Percentiles rank a stretch among this genome's conserved stretches.
Evolutionary conservation across 2,329 filamentous ascomycete genomes (phyloP).

Genomic region (Hirsutella minnesotensis): DNA sequence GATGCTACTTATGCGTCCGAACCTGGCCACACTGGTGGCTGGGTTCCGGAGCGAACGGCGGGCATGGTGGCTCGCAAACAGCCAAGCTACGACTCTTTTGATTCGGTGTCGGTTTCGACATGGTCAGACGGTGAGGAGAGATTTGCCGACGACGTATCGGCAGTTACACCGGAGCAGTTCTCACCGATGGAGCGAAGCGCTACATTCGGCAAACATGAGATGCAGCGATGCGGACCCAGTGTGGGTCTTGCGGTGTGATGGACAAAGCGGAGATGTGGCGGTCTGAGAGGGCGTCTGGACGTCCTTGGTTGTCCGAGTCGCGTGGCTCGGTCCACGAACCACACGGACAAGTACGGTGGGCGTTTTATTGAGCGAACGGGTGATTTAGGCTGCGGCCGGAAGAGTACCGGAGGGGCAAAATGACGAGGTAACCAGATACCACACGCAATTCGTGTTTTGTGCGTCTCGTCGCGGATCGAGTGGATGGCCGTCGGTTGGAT

Average conservation of each 20-base stretch:
- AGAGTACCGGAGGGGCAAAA: too few relatives aligned
- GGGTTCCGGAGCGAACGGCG: not conserved
- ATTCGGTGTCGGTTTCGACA: conserved; percentile 37
- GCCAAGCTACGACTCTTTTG: conserved; percentile 32
- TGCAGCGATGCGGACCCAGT: not conserved
- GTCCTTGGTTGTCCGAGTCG: too few relatives aligned
- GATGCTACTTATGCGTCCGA: conserved; percentile 31
- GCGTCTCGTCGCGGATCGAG: too few relatives aligned
- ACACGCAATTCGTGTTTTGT: too few relatives aligned
- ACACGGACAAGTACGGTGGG: too few relatives aligned
- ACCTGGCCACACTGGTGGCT: conserved; percentile 41
- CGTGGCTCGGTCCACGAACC: too few relatives aligned
- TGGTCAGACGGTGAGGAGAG: conserved; percentile 37
- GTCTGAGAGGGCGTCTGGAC: too few relatives aligned
- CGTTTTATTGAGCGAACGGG: too few relatives aligned
- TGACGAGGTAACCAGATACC: too few relatives aligned
- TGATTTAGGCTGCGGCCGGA: too few relatives aligned
- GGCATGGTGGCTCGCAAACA: conserved; percentile 26
- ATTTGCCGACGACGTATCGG: conserved; percentile 34
- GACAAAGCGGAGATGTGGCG: too few relatives aligned
- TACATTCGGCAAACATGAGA: conserved; percentile 17
- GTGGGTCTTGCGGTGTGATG: not conserved
- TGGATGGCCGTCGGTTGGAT: too few relatives aligned
- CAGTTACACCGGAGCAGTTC: conserved; percentile 26
- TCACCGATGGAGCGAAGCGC: conserved; percentile 23